phyloP scores from a whole-genome alignment of 352 stramenopile genomes.

The Blastocystis sp. region DNA sequence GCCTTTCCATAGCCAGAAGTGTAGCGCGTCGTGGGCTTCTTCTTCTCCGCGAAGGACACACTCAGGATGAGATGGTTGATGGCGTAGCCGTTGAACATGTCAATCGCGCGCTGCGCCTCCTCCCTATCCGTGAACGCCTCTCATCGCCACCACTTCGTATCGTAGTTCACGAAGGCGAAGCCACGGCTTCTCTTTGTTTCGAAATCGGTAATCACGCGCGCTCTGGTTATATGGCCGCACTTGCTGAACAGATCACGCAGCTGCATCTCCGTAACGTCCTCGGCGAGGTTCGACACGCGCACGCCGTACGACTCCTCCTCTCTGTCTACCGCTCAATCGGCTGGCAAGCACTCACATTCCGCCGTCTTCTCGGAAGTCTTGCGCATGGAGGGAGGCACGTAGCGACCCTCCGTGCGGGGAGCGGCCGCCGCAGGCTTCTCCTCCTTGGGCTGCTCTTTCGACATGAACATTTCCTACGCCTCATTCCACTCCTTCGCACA shows the following conservation, averaged over 20 bases:
- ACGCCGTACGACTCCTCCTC: slow-evolving; percentile 29
- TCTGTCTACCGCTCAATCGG: slow-evolving; percentile 8
- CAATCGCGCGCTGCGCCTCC: slow-evolving; percentile 20
- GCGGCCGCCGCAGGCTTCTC: background rate
- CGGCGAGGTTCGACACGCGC: slow-evolving; percentile 28
- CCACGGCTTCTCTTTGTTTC: slow-evolving; percentile 48
- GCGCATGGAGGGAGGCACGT: slow-evolving; percentile 34
- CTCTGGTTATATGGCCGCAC: background rate
- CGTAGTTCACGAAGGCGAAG: slow-evolving; percentile 39
- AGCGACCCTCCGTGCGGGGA: background rate
- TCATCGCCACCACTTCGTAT: background rate
- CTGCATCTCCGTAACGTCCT: slow-evolving; percentile 26
- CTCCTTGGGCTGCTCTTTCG: background rate
- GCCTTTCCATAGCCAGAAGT: slow-evolving; percentile 36
- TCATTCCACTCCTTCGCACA: too few relatives aligned
- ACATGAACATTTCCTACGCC: background rate
- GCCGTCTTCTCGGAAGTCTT: background rate
- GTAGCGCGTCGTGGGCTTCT: background rate
- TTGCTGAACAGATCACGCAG: slow-evolving; percentile 1
- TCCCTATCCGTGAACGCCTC: slow-evolving; percentile 8
- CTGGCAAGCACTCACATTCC: background rate
- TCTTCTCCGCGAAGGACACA: slow-evolving; percentile 43
- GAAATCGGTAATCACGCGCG: slow-evolving; percentile 15
- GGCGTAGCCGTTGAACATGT: slow-evolving; percentile 57
- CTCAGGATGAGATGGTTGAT: slow-evolving; percentile 59